Evolutionary conservation across 1,284 basidiomycete species (phyloP).

Genomic region (Trichosporon faecale): DNA sequence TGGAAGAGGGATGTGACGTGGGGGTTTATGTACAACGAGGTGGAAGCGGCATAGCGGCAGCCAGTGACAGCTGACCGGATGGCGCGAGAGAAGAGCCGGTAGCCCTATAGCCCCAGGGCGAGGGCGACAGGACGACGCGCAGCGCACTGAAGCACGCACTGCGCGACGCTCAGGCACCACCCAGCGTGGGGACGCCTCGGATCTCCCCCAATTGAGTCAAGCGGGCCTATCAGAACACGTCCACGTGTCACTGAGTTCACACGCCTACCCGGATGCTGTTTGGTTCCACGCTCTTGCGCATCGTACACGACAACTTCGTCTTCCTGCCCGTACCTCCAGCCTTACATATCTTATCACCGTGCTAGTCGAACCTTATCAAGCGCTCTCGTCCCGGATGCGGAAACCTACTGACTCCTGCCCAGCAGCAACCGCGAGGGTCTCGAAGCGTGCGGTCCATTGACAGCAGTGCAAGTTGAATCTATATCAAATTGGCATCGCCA

Average conservation of each 20-base stretch:
- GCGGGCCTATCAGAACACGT: neutral
- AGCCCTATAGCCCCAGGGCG: neutral
- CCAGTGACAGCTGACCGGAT: conserved; percentile 1
- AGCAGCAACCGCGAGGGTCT: too few species aligned
- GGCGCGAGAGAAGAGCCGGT: neutral
- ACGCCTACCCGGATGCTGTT: neutral
- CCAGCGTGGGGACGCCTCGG: neutral
- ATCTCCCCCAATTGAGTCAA: neutral
- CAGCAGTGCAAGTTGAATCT: too few species aligned
- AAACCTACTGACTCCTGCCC: too few species aligned
- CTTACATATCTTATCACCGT: too few species aligned
- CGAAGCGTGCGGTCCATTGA: too few species aligned
- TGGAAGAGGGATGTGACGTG: neutral
- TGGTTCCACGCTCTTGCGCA: neutral
- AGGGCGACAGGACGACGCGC: neutral
- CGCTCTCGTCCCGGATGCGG: too few species aligned
- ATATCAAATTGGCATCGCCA: too few species aligned
- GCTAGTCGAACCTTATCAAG: too few species aligned
- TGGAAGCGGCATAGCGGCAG: neutral
- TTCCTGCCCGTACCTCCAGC: too few species aligned
- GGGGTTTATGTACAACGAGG: neutral
- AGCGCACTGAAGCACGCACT: neutral
- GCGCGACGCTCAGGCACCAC: neutral
- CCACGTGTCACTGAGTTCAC: neutral
- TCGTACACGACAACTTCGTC: too few species aligned